Evolutionary conservation across 768 basidiomycete genomes (phyloP).

Genomic region (Gautieria morchelliformis): DNA sequence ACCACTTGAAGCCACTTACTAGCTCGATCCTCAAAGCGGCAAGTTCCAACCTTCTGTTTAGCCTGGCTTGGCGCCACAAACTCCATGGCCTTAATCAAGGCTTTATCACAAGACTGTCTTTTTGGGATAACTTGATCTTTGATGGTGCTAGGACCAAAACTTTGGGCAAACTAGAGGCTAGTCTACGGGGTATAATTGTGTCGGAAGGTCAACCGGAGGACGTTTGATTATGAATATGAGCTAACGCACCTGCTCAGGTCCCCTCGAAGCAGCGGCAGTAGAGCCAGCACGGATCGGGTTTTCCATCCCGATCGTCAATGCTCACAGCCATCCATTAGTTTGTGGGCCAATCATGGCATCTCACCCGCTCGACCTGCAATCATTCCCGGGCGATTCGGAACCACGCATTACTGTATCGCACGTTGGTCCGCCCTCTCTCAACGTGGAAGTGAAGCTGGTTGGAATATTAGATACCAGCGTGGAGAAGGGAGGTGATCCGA

Average conservation of each 20-base stretch:
- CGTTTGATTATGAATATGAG: not conserved
- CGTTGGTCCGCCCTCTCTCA: slow-evolving; percentile 75
- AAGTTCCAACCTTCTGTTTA: slow-evolving; percentile 42
- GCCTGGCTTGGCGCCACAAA: slow-evolving; percentile 75
- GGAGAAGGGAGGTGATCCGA: slow-evolving; percentile 58
- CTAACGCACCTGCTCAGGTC: slow-evolving; percentile 27
- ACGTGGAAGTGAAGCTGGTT: slow-evolving; percentile 74
- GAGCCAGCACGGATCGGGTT: slow-evolving; percentile 64
- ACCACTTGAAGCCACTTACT: slow-evolving; percentile 49
- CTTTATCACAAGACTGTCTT: slow-evolving; percentile 62
- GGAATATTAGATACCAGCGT: slow-evolving; percentile 56
- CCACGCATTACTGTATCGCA: slow-evolving; percentile 33
- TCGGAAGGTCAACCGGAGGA: slow-evolving; percentile 47
- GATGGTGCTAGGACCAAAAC: slow-evolving; percentile 52
- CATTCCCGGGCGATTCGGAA: slow-evolving; percentile 33
- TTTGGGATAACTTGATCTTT: slow-evolving; percentile 81
- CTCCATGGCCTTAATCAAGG: slow-evolving; percentile 58
- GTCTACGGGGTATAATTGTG: slow-evolving; percentile 59
- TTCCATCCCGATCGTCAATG: slow-evolving; percentile 66
- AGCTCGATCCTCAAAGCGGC: slow-evolving; percentile 45
- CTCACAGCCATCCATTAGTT: slow-evolving; percentile 49
- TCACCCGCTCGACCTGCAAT: slow-evolving; percentile 80
- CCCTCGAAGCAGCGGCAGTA: slow-evolving; percentile 38
- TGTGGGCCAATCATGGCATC: slow-evolving; percentile 74
- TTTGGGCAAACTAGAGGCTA: slow-evolving; percentile 50